These are phyloP conservation scores for Gymnopus androsaceus DNA, from an alignment of 1,284 basidiomycete species.

Conservation along the genomic window DNA sequence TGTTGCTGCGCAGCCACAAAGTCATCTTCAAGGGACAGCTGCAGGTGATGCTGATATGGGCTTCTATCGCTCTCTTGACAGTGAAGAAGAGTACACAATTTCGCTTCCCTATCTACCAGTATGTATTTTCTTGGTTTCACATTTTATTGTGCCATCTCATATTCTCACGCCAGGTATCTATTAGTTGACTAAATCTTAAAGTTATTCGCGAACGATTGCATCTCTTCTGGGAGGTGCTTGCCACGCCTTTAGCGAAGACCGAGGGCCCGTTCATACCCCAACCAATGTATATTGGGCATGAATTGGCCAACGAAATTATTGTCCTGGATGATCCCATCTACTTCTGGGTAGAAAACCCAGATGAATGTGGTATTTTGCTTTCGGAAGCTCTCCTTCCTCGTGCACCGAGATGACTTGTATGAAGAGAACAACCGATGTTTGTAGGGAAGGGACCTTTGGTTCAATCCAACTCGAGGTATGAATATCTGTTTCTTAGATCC, in stretches of 20 bases:
- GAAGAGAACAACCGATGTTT: conserved; percentile 65
- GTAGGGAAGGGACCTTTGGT: conserved; percentile 68
- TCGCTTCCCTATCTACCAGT: too few species aligned
- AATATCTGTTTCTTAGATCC: conserved; percentile 3
- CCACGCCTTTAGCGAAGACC: conserved; percentile 33
- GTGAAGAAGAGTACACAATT: too few species aligned
- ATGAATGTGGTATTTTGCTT: conserved; percentile 59
- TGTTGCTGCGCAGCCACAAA: too few species aligned
- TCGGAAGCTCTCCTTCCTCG: conserved; percentile 49
- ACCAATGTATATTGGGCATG: conserved; percentile 67
- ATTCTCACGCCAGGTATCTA: too few species aligned
- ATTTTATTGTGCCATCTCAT: too few species aligned
- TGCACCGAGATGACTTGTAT: conserved; percentile 42
- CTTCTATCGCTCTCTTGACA: too few species aligned
- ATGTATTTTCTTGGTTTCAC: too few species aligned
- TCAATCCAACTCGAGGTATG: conserved; percentile 71
- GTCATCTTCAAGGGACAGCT: too few species aligned
- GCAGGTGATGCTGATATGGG: too few species aligned
- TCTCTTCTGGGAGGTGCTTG: conserved; percentile 42
- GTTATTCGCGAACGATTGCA: conserved; percentile 43
- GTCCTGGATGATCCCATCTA: conserved; percentile 61
- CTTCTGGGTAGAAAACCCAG: conserved; percentile 53
- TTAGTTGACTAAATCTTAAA: conserved; percentile 20
- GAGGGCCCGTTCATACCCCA: conserved; percentile 61
- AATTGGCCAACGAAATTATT: conserved; percentile 71